phyloP scores from a whole-genome alignment of 345 rosid genomes.

The Hibiscus tridactylites region DNA sequence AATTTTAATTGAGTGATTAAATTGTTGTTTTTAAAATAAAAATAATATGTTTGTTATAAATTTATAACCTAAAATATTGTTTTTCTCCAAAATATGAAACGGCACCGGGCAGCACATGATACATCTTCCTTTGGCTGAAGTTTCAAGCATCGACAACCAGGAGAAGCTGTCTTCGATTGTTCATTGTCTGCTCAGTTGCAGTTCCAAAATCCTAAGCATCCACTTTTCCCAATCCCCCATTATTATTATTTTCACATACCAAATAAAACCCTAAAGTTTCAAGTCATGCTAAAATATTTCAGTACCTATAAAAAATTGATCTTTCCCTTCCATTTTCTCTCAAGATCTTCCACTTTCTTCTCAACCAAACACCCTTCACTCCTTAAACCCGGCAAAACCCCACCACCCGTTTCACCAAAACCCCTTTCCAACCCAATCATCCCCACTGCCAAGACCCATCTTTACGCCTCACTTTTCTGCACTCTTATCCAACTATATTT shows the following conservation, averaged over 20 bases:
- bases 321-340: slow-evolving; percentile 16
- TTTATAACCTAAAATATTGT: too few species aligned
- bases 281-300: slow-evolving; percentile 28
- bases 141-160: background rate
- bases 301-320: slow-evolving; percentile 6
- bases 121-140: background rate
- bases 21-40: too few species aligned
- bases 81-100: background rate
- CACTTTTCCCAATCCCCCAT: background rate
- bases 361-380: slow-evolving; percentile 13
- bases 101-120: background rate
- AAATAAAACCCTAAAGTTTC: background rate
- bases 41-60: too few species aligned
- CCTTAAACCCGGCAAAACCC: background rate
- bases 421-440: background rate
- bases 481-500: slow-evolving; percentile 64
- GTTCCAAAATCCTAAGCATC: background rate
- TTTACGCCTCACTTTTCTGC: slow-evolving; percentile 58
- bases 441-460: slow-evolving; percentile 22
- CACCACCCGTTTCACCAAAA: background rate
- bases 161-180: background rate
- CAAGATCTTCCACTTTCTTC: slow-evolving; percentile 24
- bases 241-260: background rate
- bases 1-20: too few species aligned
- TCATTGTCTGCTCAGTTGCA: background rate